These are phyloP conservation scores for Fusarium poae DNA, from an alignment of 2,329 filamentous ascomycete species.

Conservation along the genomic window DNA sequence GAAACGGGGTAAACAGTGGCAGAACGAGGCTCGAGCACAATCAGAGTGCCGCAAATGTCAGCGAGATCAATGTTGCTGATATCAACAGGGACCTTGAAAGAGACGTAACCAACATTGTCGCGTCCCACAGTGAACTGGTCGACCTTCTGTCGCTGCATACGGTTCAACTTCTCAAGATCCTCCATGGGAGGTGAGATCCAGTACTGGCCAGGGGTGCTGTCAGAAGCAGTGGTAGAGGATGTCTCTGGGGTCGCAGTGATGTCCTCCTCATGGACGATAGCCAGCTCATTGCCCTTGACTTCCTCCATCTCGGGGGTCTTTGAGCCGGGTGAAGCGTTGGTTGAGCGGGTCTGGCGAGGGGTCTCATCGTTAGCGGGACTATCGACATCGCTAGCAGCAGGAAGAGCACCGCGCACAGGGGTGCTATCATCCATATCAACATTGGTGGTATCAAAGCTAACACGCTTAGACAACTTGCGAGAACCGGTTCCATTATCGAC, in stretches of 20 bases:
- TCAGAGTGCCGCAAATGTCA: conserved; percentile 81
- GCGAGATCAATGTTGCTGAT: conserved; percentile 83
- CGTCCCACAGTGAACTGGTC: conserved; percentile 85
- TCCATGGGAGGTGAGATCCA: conserved; percentile 85
- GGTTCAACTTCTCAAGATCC: conserved; percentile 83
- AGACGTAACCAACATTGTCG: conserved; percentile 82
- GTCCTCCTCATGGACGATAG: conserved; percentile 81
- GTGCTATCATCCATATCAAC: conserved; percentile 55
- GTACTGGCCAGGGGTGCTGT: conserved; percentile 78
- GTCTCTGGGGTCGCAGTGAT: conserved; percentile 49
- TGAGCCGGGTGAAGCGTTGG: conserved; percentile 56
- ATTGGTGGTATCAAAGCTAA: conserved; percentile 86
- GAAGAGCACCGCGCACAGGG: conserved; percentile 53
- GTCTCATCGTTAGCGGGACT: conserved; percentile 54
- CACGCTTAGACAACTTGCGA: conserved; percentile 80
- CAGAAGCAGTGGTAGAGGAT: conserved; percentile 47
- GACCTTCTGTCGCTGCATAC: conserved; percentile 81
- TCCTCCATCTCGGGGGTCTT: conserved; percentile 76
- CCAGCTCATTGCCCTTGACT: conserved; percentile 79
- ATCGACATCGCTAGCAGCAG: conserved; percentile 52
- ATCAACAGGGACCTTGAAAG: conserved; percentile 86
- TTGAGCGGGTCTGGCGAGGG: conserved; percentile 64
- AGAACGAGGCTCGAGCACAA: conserved; percentile 80
- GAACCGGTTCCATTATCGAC: conserved; percentile 55
- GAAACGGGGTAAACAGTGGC: conserved; percentile 88